Evolutionary conservation across 2,329 filamentous ascomycete genomes (phyloP).

Genomic region (Penicillium carneum): DNA sequence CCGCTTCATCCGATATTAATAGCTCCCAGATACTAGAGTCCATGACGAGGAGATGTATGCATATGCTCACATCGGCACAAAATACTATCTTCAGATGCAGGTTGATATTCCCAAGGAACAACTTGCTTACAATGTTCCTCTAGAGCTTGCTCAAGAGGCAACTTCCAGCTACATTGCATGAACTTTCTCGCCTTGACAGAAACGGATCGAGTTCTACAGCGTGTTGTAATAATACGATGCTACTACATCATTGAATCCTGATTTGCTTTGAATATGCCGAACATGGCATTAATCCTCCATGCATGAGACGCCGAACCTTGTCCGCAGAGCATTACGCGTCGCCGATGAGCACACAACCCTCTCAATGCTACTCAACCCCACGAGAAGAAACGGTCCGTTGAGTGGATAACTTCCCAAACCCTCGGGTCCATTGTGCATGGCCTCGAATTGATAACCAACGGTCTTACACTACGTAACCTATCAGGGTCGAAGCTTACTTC

Average conservation of each 20-base stretch:
- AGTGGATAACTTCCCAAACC: constrained; percentile 8
- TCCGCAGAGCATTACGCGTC: background rate
- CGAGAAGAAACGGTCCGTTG: constrained; percentile 2
- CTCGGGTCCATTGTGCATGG: background rate
- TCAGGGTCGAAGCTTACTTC: background rate
- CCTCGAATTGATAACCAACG: background rate
- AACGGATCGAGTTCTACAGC: background rate
- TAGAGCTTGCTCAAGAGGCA: background rate
- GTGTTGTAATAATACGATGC: background rate
- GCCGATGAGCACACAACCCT: background rate
- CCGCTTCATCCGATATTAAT: background rate
- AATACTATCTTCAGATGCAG: background rate
- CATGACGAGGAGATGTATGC: background rate
- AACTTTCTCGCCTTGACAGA: background rate
- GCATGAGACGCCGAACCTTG: background rate
- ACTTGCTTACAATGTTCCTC: background rate
- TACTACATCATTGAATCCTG: constrained; percentile 3
- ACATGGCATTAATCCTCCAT: background rate
- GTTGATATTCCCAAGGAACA: background rate
- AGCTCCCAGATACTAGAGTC: background rate
- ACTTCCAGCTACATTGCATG: background rate
- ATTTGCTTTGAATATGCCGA: background rate
- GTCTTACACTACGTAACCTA: constrained; percentile 1
- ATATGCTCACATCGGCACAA: background rate
- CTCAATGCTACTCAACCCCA: background rate